Conservation (phyloP, 495 filamentous ascomycete genomes). For the Neurospora sp. region DNA sequence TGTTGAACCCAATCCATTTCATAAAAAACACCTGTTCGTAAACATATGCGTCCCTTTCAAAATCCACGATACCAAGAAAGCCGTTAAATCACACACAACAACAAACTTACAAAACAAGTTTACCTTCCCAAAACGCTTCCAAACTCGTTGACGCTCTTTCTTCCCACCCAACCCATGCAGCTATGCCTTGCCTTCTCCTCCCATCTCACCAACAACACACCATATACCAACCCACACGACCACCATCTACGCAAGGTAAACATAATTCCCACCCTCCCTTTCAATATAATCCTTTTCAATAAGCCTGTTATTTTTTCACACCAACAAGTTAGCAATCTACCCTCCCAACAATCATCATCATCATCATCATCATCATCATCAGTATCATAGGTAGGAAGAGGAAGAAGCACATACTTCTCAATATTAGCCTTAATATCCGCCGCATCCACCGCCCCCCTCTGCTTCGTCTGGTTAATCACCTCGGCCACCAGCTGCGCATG, state of each 20-base stretch:
- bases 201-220: not conserved
- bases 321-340: not conserved
- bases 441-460: constrained; percentile 71
- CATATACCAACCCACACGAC: not conserved
- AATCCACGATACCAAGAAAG: not conserved
- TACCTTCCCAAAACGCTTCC: not conserved
- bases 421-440: constrained; percentile 92
- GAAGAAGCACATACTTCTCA: constrained; percentile 58
- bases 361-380: not conserved
- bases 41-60: not conserved
- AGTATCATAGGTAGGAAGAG: not conserved
- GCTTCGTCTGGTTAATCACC: constrained; percentile 81
- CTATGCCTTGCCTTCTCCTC: not conserved
- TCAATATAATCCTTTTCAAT: constrained; percentile 98
- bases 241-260: constrained; percentile 58
- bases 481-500: constrained; percentile 75
- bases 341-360: not conserved
- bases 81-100: not conserved
- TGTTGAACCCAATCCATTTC: not conserved
- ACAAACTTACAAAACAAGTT: not conserved
- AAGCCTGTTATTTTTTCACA: constrained; percentile 42
- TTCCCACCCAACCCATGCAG: not conserved
- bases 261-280: constrained; percentile 67
- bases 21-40: not conserved
- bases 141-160: not conserved